These are phyloP conservation scores for Porogramme epimiltina DNA, from an alignment of 1,284 basidiomycete genomes.

Conservation along the genomic window DNA sequence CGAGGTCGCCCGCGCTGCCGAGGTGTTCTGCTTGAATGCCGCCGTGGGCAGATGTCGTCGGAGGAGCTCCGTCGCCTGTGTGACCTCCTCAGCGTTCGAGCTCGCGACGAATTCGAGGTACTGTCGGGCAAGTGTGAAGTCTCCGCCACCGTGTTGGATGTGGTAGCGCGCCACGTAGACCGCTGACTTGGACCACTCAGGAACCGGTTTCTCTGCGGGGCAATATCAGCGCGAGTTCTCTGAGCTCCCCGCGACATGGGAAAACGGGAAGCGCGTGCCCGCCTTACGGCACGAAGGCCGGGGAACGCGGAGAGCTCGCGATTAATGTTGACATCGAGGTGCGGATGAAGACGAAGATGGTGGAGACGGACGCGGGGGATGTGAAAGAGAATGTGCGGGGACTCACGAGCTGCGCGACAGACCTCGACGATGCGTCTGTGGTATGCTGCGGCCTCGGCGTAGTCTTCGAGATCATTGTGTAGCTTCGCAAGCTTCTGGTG, in stretches of 20 bases:
- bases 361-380: neutral
- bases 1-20: no score
- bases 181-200: constrained; percentile 79
- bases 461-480: constrained; percentile 68
- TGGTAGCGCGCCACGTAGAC: constrained; percentile 82
- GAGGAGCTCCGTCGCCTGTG: constrained; percentile 56
- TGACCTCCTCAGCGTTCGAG: constrained; percentile 79
- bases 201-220: constrained; percentile 59
- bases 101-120: constrained; percentile 73
- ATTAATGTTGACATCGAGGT: neutral
- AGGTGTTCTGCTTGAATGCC: neutral
- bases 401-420: constrained; percentile 57
- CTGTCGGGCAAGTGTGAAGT: constrained; percentile 61
- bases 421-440: constrained; percentile 77
- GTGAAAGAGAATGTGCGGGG: constrained; percentile 6
- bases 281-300: no score
- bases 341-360: neutral
- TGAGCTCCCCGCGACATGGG: no score
- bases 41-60: constrained; percentile 17
- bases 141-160: constrained; percentile 58
- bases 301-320: neutral
- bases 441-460: constrained; percentile 66
- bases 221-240: neutral
- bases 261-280: no score
- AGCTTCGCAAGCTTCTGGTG: constrained; percentile 81